phyloP scores from a whole-genome alignment of 2,329 filamentous ascomycete genomes.

The Fusarium penzigii region DNA sequence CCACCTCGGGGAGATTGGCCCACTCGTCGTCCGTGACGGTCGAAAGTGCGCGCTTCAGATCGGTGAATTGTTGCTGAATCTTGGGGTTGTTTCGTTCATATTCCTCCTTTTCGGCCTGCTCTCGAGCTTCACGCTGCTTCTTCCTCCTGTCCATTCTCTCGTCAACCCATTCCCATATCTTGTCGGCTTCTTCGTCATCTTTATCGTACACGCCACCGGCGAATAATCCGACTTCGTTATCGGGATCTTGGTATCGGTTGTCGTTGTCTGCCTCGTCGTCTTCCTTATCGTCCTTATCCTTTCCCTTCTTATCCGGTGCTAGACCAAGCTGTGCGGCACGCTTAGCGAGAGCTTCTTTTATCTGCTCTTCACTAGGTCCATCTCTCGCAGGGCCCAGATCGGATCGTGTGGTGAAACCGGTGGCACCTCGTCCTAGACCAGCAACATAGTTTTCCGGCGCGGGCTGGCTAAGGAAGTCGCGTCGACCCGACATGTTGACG shows the following conservation, averaged over 20 bases:
- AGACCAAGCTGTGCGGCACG: conserved; percentile 81
- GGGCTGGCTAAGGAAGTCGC: conserved; percentile 85
- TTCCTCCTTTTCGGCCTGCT: conserved; percentile 86
- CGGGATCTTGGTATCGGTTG: conserved; percentile 88
- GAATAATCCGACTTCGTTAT: conserved; percentile 95
- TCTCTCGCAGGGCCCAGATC: conserved; percentile 94
- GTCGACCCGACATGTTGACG: conserved; percentile 59
- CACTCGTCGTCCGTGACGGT: conserved; percentile 94
- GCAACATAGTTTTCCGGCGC: conserved; percentile 89
- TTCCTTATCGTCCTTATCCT: conserved; percentile 69
- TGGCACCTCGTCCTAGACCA: conserved; percentile 95
- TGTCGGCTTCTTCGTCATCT: conserved; percentile 96
- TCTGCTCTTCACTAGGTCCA: conserved; percentile 95
- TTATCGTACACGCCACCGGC: conserved; percentile 95
- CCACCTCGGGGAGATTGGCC: conserved; percentile 93
- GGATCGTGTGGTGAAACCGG: conserved; percentile 95
- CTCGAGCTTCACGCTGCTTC: conserved; percentile 90
- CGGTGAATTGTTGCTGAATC: conserved; percentile 96
- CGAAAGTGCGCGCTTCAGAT: conserved; percentile 86
- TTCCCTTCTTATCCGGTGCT: conserved; percentile 65
- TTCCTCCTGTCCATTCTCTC: conserved; percentile 95
- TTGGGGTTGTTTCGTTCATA: conserved; percentile 98
- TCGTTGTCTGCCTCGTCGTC: conserved; percentile 75
- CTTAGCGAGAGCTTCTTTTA: conserved; percentile 95
- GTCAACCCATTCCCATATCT: conserved; percentile 93